A percentile compares a stretch with the other conserved stretches of the same genome.
These are phyloP conservation scores for Metarhizium humberi DNA, from an alignment of 2,329 filamentous ascomycete species.

Conservation along the genomic window DNA sequence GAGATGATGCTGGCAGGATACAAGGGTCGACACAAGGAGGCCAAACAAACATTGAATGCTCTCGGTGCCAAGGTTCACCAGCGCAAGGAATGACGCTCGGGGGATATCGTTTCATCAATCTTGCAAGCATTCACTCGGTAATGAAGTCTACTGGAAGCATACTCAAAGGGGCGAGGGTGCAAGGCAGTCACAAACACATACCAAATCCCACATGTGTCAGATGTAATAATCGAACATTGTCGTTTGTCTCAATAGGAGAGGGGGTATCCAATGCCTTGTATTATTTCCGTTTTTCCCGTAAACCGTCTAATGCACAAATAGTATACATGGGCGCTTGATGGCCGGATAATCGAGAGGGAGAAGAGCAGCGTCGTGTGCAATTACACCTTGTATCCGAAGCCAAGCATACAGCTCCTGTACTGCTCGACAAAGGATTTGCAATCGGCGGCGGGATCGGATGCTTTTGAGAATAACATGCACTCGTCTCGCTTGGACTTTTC, in stretches of 20 bases:
- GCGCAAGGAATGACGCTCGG: background rate
- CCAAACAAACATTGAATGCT: constrained; percentile 7
- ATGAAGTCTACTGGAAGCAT: background rate
- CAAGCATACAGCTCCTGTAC: constrained; percentile 87
- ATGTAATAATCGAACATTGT: background rate
- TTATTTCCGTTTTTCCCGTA: constrained; percentile 3
- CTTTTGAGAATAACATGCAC: constrained; percentile 95
- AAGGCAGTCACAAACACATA: background rate
- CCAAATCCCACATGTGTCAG: background rate
- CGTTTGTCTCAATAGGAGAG: background rate
- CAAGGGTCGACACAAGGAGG: constrained; percentile 16
- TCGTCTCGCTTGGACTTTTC: constrained; percentile 91
- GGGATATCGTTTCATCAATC: background rate
- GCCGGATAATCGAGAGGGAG: background rate
- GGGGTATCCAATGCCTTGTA: constrained; percentile 3
- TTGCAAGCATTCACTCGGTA: background rate
- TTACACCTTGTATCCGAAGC: constrained; percentile 75
- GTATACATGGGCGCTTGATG: constrained; percentile 13
- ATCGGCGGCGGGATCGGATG: constrained; percentile 71
- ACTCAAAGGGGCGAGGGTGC: background rate
- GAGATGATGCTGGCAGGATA: constrained; percentile 21
- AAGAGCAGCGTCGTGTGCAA: background rate
- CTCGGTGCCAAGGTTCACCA: background rate
- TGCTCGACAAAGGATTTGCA: constrained; percentile 75
- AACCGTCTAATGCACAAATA: constrained; percentile 10